phyloP scores from a whole-genome alignment of 345 rosid species.

The Cardamine occulta region DNA sequence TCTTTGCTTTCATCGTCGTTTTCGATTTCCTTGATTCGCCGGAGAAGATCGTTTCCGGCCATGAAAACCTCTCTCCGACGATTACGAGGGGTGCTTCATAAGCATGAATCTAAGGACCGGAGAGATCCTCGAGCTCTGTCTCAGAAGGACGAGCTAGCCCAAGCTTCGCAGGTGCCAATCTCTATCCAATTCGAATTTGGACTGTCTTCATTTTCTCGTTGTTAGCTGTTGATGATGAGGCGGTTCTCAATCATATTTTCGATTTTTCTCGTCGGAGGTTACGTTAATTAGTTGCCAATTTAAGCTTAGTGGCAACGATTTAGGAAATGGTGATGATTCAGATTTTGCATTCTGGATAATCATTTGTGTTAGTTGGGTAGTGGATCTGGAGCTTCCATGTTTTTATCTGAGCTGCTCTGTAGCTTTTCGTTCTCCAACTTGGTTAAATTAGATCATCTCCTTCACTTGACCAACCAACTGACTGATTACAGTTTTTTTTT shows the following conservation, averaged over 20 bases:
- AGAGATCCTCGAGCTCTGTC: constrained; percentile 55
- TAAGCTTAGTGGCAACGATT: constrained; percentile 9
- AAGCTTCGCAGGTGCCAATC: constrained; percentile 68
- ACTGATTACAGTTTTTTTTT: not conserved
- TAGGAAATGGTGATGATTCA: constrained; percentile 24
- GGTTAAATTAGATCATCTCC: not conserved
- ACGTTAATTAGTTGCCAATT: constrained; percentile 3
- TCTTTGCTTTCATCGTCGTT: not conserved
- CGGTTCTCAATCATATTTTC: not conserved
- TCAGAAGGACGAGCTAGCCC: constrained; percentile 72
- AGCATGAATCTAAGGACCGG: constrained; percentile 54
- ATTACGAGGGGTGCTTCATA: constrained; percentile 65
- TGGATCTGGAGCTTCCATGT: constrained; percentile 27
- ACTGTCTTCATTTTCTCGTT: constrained; percentile 15
- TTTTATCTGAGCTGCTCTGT: not conserved
- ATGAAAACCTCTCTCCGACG: constrained; percentile 80
- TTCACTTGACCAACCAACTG: constrained; percentile 24
- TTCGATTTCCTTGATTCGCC: constrained; percentile 27
- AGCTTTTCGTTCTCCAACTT: not conserved
- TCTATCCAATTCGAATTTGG: constrained; percentile 22
- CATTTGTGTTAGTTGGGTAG: constrained; percentile 6
- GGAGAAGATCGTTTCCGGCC: constrained; percentile 13
- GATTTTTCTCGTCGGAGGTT: not conserved
- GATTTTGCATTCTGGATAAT: not conserved
- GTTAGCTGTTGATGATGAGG: constrained; percentile 8